phyloP scores from a whole-genome alignment of 768 basidiomycete species.

The Termitomyces sp. region DNA sequence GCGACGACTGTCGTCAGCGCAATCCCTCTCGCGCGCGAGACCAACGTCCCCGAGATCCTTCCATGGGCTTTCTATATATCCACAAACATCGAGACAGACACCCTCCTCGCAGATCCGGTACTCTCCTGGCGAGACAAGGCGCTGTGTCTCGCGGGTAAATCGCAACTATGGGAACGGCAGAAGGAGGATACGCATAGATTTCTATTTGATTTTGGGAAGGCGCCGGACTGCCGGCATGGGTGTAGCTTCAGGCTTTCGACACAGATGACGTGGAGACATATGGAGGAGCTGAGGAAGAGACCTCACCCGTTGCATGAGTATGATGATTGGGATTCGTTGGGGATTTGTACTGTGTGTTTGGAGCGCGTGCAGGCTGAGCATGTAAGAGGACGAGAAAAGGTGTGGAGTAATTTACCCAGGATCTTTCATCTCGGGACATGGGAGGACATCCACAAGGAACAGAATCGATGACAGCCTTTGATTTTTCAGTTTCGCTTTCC shows the following conservation, averaged over 20 bases:
- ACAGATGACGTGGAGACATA: conserved; percentile 23
- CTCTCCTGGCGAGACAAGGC: conserved; percentile 41
- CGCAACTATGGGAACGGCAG: conserved; percentile 35
- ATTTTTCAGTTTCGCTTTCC: no score
- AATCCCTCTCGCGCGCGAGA: conserved; percentile 38
- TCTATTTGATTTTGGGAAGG: conserved; percentile 30
- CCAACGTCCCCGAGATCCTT: conserved; percentile 36
- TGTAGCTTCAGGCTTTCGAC: conserved; percentile 26
- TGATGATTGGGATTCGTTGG: conserved; percentile 27
- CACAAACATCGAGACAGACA: conserved; percentile 31
- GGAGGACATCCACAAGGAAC: conserved; percentile 33
- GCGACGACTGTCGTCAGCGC: conserved; percentile 34
- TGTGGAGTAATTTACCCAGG: conserved; percentile 33
- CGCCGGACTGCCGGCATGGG: conserved; percentile 20
- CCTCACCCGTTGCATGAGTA: conserved; percentile 38
- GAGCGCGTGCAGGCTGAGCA: conserved; percentile 25
- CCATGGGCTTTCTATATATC: conserved; percentile 46
- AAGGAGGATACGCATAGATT: conserved; percentile 32
- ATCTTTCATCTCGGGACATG: conserved; percentile 36
- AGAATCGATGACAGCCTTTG: conserved; percentile 23
- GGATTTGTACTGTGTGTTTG: conserved; percentile 30
- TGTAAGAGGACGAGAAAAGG: conserved; percentile 29
- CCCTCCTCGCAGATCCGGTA: conserved; percentile 28
- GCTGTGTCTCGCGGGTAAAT: conserved; percentile 36
- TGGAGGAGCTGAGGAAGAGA: conserved; percentile 30